Base-by-base conservation (phyloP, 257 asterid genomes). In the Capsicum baccatum region DNA sequence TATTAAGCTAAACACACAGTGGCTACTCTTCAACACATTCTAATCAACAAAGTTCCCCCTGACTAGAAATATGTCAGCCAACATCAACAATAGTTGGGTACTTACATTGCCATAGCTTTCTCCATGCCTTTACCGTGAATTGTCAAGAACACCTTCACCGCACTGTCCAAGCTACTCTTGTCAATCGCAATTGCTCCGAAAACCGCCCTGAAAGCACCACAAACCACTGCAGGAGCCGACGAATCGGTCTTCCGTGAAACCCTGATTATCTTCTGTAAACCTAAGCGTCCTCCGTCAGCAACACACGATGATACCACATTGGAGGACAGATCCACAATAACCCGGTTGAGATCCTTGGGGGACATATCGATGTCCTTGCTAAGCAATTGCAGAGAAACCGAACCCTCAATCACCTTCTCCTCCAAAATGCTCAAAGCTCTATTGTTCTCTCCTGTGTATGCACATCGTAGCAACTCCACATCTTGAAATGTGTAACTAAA, bases 381-480 rank as follows among this genome's bases (percentile, higher is more conserved):
- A 0, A 93, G 85, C 76, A 87, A 81, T 64, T 86, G 88, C 50
- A 92, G 87, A 2, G 94, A 83, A 9, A 84, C 85, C 7, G 89
- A 85, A 81, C 93, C 84, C 82, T 88, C 93, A 13, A 93, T 87
- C 50, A 92, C 84, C 63, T 89, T 88, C 76, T 79, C 91, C 0
- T 97, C 98, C 87, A 93, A 85, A 11, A 94, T 58, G 86, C 96
- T 91, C 50, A 90, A 81, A 15, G 92, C 96, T 87, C 91, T 94
- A 93, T 92, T 90, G 93, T 94, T 94, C 93, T 93, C 98, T 89
- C 80, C 91, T 11, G 98, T 93, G 88, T 87, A 93, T 8, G 97
- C 95, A 39, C 92, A 91, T 47, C 93, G 87, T 74, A 94, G 79
- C 79, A 93, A 80, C 15, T 87, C 96, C 55, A 88, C 91, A 84